Evolutionary conservation across 164 flowering plant genomes (phyloP), one percentile per base, ranked within the genome.

Genomic region (Magnolia kwangsiensis): DNA sequence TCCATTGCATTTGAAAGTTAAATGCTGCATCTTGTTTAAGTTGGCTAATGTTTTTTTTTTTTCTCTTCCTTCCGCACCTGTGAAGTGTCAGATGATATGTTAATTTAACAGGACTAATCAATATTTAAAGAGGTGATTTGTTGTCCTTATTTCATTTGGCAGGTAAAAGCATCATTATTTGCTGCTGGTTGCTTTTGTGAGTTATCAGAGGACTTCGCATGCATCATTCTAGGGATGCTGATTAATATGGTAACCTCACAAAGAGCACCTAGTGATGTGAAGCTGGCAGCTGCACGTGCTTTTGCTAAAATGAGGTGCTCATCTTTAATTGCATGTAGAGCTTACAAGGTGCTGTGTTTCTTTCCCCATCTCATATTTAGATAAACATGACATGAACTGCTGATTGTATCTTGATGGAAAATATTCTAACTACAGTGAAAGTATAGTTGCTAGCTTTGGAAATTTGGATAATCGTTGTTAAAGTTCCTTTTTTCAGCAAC

Each of bases 131-230:
- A 14, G 71, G 11, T 31, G 14, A 66, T 24, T 66, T 66, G 27
- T 16, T 68, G n/a, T 29, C 27, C 14, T 64, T 24, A 63, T 8
- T 74, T 45, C 76, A 58, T 6, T 3, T n/a, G 45, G 65, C 89
- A 95, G 98, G 90, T 84, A 31, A 90, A 85, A 81, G 97, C 98
- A 72, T 85, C 99, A 51, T 74, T 94, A 19, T 92, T 89, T 87
- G 92, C 97, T 73, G 94, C 89, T 0, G 90, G 93, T 7, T 90
- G 92, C 90, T 88, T 96, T 71, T 86, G 85, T 81, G 94, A 92
- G 81, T 67, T 87, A 74, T 87, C 90, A 16, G 89, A 85, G 81
- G 98, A 90, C 82, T 96, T 94, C 82, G 87, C 94, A 6, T 75
- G 4, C 80, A 84, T 89, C 78, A 65, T 89, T 72, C 82, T 94